A percentile compares a stretch with the other conserved stretches of the same genome.
These are phyloP conservation scores for Oryza glumipatula DNA, from an alignment of 176 grass and related monocot species.

Conservation along the genomic window DNA sequence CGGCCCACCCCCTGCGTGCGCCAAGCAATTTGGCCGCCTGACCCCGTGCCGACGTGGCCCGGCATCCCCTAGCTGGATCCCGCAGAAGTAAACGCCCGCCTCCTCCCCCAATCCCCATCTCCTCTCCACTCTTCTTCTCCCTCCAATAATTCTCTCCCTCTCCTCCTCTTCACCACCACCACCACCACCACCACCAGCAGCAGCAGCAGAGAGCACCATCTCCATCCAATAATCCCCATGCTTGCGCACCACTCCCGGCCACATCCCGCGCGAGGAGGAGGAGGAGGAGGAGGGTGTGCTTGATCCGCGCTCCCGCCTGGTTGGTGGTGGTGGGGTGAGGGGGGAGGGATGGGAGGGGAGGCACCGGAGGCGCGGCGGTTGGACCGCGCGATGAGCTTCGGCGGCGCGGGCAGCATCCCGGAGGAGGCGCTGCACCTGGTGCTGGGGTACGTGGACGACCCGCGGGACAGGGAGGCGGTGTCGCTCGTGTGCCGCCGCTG, in stretches of 20 bases:
- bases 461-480: conserved; percentile 71
- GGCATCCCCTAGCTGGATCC: conserved; percentile 53
- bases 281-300: background rate
- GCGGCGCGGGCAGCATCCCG: conserved; percentile 39
- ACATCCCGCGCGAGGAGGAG: conserved; percentile 33
- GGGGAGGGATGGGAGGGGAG: conserved; percentile 54
- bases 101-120: conserved; percentile 31
- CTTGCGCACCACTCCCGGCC: background rate
- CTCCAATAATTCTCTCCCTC: conserved; percentile 50
- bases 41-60: conserved; percentile 48
- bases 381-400: conserved; percentile 45
- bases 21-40: conserved; percentile 36
- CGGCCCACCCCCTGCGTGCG: background rate
- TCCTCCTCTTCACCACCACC: conserved; percentile 9
- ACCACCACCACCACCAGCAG: conserved; percentile 21
- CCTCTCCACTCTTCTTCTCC: conserved; percentile 31
- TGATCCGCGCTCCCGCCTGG: background rate
- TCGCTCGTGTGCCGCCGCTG: conserved; percentile 74
- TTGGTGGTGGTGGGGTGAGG: too few species aligned
- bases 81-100: conserved; percentile 37
- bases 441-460: conserved; percentile 65
- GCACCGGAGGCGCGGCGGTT: conserved; percentile 46
- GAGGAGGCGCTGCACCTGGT: conserved; percentile 78
- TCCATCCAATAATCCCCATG: conserved; percentile 37
- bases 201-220: conserved; percentile 1